These are phyloP conservation scores for Dalbergia cultrata DNA, from an alignment of 306 rosid species.

Conservation along the genomic window DNA sequence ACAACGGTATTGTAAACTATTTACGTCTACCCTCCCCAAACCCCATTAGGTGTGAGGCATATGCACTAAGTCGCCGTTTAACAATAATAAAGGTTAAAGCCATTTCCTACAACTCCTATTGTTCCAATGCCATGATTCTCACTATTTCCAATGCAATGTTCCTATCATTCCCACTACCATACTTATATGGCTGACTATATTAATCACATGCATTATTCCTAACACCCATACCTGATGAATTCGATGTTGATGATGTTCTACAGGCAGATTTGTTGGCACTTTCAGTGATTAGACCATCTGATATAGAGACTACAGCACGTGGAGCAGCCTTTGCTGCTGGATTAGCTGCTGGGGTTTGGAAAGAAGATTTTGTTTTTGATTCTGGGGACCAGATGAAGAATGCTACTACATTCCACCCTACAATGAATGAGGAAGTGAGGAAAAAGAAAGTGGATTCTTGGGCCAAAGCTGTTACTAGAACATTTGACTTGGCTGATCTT, in stretches of 20 bases:
- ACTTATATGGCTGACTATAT: too few relatives aligned
- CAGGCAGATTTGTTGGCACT: constrained; percentile 86
- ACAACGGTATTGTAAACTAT: too few relatives aligned
- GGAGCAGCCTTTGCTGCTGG: constrained; percentile 99
- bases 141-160: too few relatives aligned
- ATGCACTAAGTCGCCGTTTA: too few relatives aligned
- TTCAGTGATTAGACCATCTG: constrained; percentile 82
- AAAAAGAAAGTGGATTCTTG: constrained; percentile 80
- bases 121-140: too few relatives aligned
- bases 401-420: constrained; percentile 60
- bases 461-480: constrained; percentile 84
- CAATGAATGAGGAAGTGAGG: constrained; percentile 61
- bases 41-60: too few relatives aligned
- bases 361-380: constrained; percentile 63
- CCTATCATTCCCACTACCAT: too few relatives aligned
- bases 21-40: too few relatives aligned
- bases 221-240: not conserved
- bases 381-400: constrained; percentile 53
- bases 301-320: constrained; percentile 91
- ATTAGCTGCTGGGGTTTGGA: constrained; percentile 86
- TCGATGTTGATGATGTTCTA: constrained; percentile 17
- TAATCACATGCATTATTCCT: too few relatives aligned
- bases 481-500: constrained; percentile 89
- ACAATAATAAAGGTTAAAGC: too few relatives aligned
- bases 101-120: too few relatives aligned